These are phyloP conservation scores for Pythium coloratum DNA, from an alignment of 352 stramenopile genomes.

Conservation along the genomic window DNA sequence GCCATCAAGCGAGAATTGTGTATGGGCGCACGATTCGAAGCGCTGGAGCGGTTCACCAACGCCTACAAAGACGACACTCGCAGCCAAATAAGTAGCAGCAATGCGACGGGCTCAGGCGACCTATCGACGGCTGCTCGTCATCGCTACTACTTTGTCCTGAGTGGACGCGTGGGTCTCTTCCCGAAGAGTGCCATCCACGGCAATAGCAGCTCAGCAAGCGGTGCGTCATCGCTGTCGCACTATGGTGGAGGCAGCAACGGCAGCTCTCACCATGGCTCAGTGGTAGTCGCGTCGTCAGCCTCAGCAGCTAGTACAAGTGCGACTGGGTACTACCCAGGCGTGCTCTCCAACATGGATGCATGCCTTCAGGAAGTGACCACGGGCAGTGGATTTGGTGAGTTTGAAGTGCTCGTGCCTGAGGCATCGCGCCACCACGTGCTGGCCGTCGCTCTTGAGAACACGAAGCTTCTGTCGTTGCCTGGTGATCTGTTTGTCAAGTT, in stretches of 20 bases:
- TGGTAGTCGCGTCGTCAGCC: background rate
- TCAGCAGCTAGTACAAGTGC: background rate
- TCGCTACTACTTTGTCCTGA: slow-evolving; percentile 56
- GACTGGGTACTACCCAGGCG: slow-evolving; percentile 7
- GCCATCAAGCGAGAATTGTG: slow-evolving; percentile 43
- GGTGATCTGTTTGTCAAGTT: slow-evolving; percentile 42
- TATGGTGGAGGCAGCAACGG: too few species aligned
- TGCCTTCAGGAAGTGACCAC: slow-evolving; percentile 41
- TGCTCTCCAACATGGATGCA: slow-evolving; percentile 18
- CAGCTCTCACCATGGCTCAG: slow-evolving; percentile 2
- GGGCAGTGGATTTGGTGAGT: slow-evolving; percentile 61
- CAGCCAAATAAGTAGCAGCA: slow-evolving; percentile 12
- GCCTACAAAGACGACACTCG: slow-evolving; percentile 40
- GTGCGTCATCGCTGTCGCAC: background rate
- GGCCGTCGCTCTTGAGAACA: slow-evolving; percentile 48
- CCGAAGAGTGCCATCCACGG: slow-evolving; percentile 17
- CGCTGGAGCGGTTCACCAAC: slow-evolving; percentile 47
- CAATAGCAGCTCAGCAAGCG: slow-evolving; percentile 20
- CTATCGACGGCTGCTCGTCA: background rate
- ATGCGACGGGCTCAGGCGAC: background rate
- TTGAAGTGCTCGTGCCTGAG: slow-evolving; percentile 55
- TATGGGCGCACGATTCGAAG: slow-evolving; percentile 55
- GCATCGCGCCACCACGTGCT: slow-evolving; percentile 30
- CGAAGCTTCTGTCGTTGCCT: slow-evolving; percentile 58
- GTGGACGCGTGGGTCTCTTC: slow-evolving; percentile 44